These are phyloP conservation scores for Magnaporthiopsis incrustans DNA, from an alignment of 2,329 filamentous ascomycete species.

Conservation along the genomic window DNA sequence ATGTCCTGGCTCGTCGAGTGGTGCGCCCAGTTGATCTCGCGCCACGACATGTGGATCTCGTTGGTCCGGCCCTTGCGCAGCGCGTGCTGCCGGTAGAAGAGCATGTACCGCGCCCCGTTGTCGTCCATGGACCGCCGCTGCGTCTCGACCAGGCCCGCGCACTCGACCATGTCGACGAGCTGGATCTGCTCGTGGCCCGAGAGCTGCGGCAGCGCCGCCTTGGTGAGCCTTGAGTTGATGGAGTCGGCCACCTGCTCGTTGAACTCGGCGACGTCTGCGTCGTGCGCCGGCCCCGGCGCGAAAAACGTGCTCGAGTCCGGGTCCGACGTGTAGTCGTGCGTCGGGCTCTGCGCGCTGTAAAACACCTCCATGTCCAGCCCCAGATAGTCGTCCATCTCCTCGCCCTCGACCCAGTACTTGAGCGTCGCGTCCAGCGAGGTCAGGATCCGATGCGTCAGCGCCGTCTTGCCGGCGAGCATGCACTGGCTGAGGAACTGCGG, in stretches of 20 bases:
- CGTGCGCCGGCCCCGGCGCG: conserved; percentile 13
- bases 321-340: background rate
- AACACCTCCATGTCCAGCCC: conserved; percentile 57
- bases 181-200: conserved; percentile 83
- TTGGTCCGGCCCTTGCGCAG: conserved; percentile 58
- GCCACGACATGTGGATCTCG: conserved; percentile 61
- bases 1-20: conserved; percentile 86
- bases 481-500: conserved; percentile 85
- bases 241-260: conserved; percentile 61
- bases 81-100: conserved; percentile 78
- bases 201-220: conserved; percentile 67
- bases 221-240: conserved; percentile 71
- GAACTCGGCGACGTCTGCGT: conserved; percentile 54
- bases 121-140: conserved; percentile 85
- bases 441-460: conserved; percentile 64
- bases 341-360: conserved; percentile 27
- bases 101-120: conserved; percentile 78
- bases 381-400: conserved; percentile 70
- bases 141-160: conserved; percentile 73
- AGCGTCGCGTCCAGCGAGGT: conserved; percentile 65
- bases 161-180: conserved; percentile 76
- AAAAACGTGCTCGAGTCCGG: conserved; percentile 1
- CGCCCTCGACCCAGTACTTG: conserved; percentile 77
- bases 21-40: conserved; percentile 80
- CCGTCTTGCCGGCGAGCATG: conserved; percentile 70